These are phyloP conservation scores for Fraxinus velutina DNA, from an alignment of 305 asterid genomes.

Conservation along the genomic window DNA sequence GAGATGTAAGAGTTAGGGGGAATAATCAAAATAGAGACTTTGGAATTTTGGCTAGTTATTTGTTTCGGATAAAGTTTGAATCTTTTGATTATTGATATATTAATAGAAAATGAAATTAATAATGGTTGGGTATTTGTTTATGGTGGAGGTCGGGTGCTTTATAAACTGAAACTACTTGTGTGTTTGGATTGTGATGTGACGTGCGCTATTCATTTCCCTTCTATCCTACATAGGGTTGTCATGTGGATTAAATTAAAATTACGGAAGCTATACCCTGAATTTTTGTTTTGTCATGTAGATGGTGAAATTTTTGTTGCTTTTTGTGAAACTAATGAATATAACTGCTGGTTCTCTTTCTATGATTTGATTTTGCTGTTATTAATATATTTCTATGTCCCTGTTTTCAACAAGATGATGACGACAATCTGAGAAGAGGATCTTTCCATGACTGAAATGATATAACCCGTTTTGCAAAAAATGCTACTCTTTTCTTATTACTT, in stretches of 20 bases:
- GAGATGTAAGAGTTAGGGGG: neutral
- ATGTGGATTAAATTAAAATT: neutral
- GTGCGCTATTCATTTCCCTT: neutral
- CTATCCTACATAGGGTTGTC: neutral
- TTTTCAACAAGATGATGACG: neutral
- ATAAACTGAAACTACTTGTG: neutral
- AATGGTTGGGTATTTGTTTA: conserved; percentile 1
- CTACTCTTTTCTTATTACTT: neutral
- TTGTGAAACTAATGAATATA: neutral
- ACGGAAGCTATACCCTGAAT: neutral
- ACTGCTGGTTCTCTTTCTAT: neutral
- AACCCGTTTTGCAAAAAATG: neutral
- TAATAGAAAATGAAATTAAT: neutral
- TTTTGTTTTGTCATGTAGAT: neutral
- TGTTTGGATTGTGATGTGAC: neutral
- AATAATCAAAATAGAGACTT: neutral
- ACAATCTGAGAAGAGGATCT: neutral
- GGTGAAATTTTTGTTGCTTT: neutral
- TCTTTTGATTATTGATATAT: neutral
- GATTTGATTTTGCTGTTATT: neutral
- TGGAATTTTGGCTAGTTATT: neutral
- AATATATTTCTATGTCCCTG: neutral
- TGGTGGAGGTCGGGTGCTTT: neutral
- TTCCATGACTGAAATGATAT: neutral
- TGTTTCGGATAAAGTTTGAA: neutral